These are phyloP conservation scores for Solanum sitiens DNA, from an alignment of 257 asterid species.

Conservation along the genomic window DNA sequence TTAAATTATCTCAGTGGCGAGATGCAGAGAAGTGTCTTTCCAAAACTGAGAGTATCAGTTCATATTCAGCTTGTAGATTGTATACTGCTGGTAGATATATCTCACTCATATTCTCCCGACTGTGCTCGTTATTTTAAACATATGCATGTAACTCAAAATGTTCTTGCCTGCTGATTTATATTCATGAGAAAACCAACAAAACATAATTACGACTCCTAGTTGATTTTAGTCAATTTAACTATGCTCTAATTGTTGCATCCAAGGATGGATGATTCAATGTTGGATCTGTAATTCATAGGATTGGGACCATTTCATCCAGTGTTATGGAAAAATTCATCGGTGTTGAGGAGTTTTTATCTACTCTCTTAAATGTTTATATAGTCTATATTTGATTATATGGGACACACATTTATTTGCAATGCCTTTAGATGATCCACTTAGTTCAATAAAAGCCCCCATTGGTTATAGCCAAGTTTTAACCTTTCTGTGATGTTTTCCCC, in stretches of 20 bases:
- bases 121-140: neutral
- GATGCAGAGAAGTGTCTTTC: slow-evolving; percentile 84
- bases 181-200: neutral
- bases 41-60: slow-evolving; percentile 41
- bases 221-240: neutral
- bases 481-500: neutral
- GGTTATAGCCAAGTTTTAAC: neutral
- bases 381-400: neutral
- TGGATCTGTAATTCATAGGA: neutral
- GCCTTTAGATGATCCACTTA: neutral
- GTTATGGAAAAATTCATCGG: no score
- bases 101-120: neutral
- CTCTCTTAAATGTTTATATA: neutral
- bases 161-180: neutral
- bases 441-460: neutral
- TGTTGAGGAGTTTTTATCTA: neutral
- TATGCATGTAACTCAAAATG: neutral
- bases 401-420: neutral
- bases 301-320: no score
- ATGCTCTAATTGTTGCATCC: neutral
- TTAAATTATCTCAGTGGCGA: slow-evolving; percentile 53
- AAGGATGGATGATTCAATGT: neutral
- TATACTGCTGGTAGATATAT: slow-evolving; percentile 51
- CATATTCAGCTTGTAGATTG: slow-evolving; percentile 61
- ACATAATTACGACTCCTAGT: neutral